Percentiles rank a stretch among this genome's conserved stretches.
Evolutionary conservation across 352 stramenopile genomes (phyloP).

Genomic region (Bremia lactucae): DNA sequence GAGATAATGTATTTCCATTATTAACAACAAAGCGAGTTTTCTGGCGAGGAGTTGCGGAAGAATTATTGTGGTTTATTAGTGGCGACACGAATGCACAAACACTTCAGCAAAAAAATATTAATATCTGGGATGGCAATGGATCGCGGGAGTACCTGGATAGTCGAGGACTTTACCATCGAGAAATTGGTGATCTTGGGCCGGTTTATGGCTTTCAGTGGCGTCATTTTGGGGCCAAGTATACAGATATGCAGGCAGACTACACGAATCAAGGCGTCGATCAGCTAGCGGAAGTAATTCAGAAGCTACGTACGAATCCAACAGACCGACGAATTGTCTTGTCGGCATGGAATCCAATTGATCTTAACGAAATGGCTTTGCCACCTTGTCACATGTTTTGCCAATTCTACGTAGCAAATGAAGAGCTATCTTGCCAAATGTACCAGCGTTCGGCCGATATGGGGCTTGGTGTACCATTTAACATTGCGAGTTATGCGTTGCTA

Average conservation of each 20-base stretch:
- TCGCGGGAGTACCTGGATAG: constrained; percentile 91
- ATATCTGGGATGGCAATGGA: constrained; percentile 99
- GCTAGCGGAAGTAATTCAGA: constrained; percentile 94
- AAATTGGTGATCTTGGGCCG: constrained; percentile 94
- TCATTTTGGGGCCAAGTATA: constrained; percentile 98
- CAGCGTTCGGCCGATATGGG: constrained; percentile 99
- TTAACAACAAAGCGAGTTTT: constrained; percentile 99
- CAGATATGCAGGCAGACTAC: constrained; percentile 97
- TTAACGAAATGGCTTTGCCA: constrained; percentile 96
- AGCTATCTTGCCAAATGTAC: constrained; percentile 95
- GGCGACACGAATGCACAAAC: constrained; percentile 95
- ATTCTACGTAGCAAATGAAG: constrained; percentile 81
- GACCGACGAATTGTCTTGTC: constrained; percentile 97
- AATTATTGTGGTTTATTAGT: constrained; percentile 99
- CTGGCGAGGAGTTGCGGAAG: constrained; percentile 97
- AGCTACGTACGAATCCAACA: constrained; percentile 95
- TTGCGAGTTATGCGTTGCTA: constrained; percentile 97
- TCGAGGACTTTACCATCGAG: constrained; percentile 87
- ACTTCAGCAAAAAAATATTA: constrained; percentile 95
- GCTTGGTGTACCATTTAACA: constrained; percentile 99
- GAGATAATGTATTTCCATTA: constrained; percentile 92
- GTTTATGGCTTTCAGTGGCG: constrained; percentile 99
- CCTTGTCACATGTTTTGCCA: constrained; percentile 99
- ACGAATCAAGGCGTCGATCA: constrained; percentile 97
- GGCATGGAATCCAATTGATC: constrained; percentile 97